Evolutionary conservation across 345 rosid genomes (phyloP).

Genomic region (Sapria himalayana): DNA sequence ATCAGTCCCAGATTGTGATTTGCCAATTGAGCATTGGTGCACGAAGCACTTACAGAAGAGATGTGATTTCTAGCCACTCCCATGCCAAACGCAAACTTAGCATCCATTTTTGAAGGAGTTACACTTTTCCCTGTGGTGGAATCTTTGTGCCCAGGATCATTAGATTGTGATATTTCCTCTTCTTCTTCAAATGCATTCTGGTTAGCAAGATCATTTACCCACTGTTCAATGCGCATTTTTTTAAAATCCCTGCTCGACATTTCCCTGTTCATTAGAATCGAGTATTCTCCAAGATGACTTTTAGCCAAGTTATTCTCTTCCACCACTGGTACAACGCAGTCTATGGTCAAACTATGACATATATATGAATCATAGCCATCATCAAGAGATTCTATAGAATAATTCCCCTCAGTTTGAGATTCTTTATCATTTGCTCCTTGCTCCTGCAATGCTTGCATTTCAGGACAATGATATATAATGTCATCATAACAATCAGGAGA

Average conservation of each 20-base stretch:
- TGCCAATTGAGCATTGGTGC: slow-evolving; percentile 59
- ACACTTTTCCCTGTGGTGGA: slow-evolving; percentile 12
- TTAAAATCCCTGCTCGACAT: slow-evolving; percentile 40
- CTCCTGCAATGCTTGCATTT: slow-evolving; percentile 10
- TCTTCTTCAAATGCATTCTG: slow-evolving; percentile 32
- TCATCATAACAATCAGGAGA: slow-evolving; percentile 22
- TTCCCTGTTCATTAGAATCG: slow-evolving; percentile 18
- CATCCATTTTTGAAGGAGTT: slow-evolving; percentile 26
- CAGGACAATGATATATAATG: slow-evolving; percentile 17
- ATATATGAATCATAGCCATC: slow-evolving; percentile 28
- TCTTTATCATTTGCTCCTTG: slow-evolving; percentile 14
- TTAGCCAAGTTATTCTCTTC: slow-evolving; percentile 23
- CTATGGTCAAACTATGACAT: slow-evolving; percentile 39
- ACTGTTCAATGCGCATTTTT: slow-evolving; percentile 56
- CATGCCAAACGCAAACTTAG: slow-evolving; percentile 34
- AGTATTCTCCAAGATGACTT: slow-evolving; percentile 24
- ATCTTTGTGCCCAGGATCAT: slow-evolving; percentile 17
- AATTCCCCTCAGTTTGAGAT: slow-evolving; percentile 13
- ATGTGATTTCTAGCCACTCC: slow-evolving; percentile 71
- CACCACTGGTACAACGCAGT: slow-evolving; percentile 44
- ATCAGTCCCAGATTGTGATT: slow-evolving; percentile 50
- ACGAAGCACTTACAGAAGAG: slow-evolving; percentile 39
- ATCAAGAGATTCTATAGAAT: slow-evolving; percentile 19
- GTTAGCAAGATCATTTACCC: slow-evolving; percentile 71
- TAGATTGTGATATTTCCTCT: slow-evolving; percentile 16